Evolutionary conservation across 2,329 filamentous ascomycete species (phyloP).

Genomic region (Aspergillus sp.): DNA sequence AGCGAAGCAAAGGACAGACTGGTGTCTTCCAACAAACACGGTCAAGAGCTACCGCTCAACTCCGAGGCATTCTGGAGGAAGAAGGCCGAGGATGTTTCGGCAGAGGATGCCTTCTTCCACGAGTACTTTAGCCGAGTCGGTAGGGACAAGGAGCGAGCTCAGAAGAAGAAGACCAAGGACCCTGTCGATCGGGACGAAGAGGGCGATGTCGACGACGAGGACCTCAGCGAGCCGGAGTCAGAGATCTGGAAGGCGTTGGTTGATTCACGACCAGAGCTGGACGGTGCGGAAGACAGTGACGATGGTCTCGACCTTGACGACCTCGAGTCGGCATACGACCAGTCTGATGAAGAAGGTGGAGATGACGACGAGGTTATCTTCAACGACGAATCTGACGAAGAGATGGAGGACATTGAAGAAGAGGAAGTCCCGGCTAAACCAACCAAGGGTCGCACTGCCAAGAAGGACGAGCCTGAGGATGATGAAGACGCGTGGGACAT

Average conservation of each 20-base stretch:
- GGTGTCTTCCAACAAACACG: slow-evolving; percentile 58
- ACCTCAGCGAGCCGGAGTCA: slow-evolving; percentile 64
- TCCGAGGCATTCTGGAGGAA: slow-evolving; percentile 87
- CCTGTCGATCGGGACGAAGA: slow-evolving; percentile 45
- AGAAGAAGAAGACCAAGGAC: slow-evolving; percentile 51
- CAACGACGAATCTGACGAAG: slow-evolving; percentile 49
- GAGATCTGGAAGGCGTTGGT: slow-evolving; percentile 93
- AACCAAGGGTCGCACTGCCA: slow-evolving; percentile 27
- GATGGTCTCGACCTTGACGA: slow-evolving; percentile 59
- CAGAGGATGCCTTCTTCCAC: slow-evolving; percentile 97
- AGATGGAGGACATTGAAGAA: slow-evolving; percentile 48
- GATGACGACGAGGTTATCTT: slow-evolving; percentile 50
- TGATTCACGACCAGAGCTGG: slow-evolving; percentile 73
- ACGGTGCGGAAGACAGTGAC: slow-evolving; percentile 56
- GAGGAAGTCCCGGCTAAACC: slow-evolving; percentile 47
- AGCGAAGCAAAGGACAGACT: slow-evolving; percentile 61
- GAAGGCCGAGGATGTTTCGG: slow-evolving; percentile 81
- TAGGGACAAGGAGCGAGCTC: slow-evolving; percentile 54
- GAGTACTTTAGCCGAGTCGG: slow-evolving; percentile 83
- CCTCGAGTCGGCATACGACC: slow-evolving; percentile 53
- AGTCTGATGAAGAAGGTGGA: slow-evolving; percentile 40
- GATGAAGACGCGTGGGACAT: slow-evolving; percentile 53
- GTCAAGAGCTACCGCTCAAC: slow-evolving; percentile 71
- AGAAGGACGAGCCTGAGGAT: slow-evolving; percentile 48
- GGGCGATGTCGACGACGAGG: slow-evolving; percentile 31